phyloP scores from a whole-genome alignment of 1,284 basidiomycete genomes.

The Cystobasidium pallidum region DNA sequence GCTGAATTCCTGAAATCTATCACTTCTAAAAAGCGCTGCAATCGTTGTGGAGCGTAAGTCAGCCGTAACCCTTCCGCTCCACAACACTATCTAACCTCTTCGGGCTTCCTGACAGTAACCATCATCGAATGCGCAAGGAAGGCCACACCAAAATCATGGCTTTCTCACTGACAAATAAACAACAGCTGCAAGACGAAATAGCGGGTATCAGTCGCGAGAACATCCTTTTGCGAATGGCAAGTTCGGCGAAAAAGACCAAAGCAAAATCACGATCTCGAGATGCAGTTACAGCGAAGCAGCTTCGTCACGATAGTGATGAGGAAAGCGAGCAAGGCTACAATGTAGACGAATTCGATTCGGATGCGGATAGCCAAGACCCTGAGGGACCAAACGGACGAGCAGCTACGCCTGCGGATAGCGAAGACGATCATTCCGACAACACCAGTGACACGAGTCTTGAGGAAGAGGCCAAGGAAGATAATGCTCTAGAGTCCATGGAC shows the following conservation, averaged over 20 bases:
- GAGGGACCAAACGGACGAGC: slow-evolving; percentile 52
- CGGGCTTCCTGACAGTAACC: no score
- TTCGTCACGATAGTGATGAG: slow-evolving; percentile 35
- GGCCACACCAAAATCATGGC: slow-evolving; percentile 93
- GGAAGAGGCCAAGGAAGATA: slow-evolving; percentile 57
- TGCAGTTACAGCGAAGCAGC: slow-evolving; percentile 33
- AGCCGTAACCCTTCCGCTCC: no score
- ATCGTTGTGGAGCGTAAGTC: slow-evolving; percentile 78
- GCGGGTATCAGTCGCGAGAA: slow-evolving; percentile 68
- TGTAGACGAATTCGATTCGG: slow-evolving; percentile 55
- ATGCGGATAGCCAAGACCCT: slow-evolving; percentile 48
- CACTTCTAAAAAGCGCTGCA: slow-evolving; percentile 68
- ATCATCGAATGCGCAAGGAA: slow-evolving; percentile 89
- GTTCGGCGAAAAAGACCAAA: slow-evolving; percentile 55
- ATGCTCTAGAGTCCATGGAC: slow-evolving; percentile 59
- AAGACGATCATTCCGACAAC: slow-evolving; percentile 46
- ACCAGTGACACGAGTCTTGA: slow-evolving; percentile 47
- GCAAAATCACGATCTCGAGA: slow-evolving; percentile 40
- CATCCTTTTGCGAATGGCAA: slow-evolving; percentile 62
- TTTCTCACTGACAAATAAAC: slow-evolving; percentile 79
- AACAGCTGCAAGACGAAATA: slow-evolving; percentile 69
- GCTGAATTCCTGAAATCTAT: slow-evolving; percentile 78
- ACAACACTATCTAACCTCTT: no score
- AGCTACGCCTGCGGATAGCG: slow-evolving; percentile 43
- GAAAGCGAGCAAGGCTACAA: slow-evolving; percentile 50